Conservation (phyloP, 116 monocot genomes). For the Papilionanthe hybrid region DNA sequence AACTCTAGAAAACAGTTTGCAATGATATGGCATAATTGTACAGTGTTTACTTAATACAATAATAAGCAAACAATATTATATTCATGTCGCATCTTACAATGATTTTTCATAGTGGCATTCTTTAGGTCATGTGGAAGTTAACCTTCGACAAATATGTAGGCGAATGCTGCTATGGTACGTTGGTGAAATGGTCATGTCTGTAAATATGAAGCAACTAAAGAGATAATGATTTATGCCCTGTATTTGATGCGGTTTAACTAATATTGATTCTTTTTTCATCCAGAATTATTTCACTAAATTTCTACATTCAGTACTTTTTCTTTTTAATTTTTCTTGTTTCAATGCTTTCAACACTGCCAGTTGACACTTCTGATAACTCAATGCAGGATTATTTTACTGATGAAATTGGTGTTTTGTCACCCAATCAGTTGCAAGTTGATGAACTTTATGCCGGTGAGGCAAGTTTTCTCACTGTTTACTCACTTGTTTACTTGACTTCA, state of each 20-base stretch:
- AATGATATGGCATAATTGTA: background rate
- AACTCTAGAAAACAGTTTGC: too few species aligned
- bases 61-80: background rate
- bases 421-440: constrained; percentile 78
- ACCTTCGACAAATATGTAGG: background rate
- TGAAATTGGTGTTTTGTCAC: constrained; percentile 93
- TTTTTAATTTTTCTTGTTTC: background rate
- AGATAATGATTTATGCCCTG: background rate
- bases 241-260: background rate
- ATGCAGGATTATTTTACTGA: constrained; percentile 88
- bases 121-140: too few species aligned
- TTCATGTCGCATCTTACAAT: background rate
- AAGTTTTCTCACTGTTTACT: constrained; percentile 10
- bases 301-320: background rate
- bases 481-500: background rate
- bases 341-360: background rate
- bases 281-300: background rate
- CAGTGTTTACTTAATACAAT: background rate
- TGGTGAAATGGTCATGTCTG: background rate
- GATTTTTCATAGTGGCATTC: too few species aligned
- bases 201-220: background rate
- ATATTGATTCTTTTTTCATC: background rate
- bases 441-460: constrained; percentile 94
- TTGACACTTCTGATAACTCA: constrained; percentile 26
- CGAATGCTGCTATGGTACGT: background rate